Conservation (phyloP, 1,284 basidiomycete genomes). For the Leccinum pallidistipes region DNA sequence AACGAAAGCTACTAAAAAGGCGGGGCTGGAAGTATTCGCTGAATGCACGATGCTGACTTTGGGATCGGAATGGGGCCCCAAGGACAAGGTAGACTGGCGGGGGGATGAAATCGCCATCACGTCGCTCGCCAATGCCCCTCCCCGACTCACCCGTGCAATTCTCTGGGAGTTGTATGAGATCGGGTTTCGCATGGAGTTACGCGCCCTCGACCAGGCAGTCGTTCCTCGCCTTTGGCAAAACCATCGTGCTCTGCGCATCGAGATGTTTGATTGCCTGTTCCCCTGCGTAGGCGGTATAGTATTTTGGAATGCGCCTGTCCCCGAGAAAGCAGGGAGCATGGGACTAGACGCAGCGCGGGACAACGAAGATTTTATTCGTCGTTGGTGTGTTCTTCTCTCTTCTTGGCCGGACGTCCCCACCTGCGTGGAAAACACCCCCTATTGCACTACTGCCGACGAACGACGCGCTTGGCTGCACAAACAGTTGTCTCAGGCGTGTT, state of each 20-base stretch:
- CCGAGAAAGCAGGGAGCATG: background rate
- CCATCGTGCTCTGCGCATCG: background rate
- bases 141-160: background rate
- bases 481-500: background rate
- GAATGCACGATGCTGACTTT: background rate
- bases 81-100: background rate
- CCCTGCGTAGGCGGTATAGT: background rate
- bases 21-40: background rate
- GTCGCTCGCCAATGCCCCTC: background rate
- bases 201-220: background rate
- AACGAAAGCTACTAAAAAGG: background rate
- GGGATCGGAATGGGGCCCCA: background rate
- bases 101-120: background rate
- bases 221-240: background rate
- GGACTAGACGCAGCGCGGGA: background rate
- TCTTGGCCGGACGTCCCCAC: background rate
- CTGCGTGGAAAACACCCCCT: background rate
- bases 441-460: background rate
- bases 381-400: background rate
- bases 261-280: background rate
- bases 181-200: background rate
- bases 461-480: background rate
- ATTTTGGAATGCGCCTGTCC: background rate
- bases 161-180: background rate
- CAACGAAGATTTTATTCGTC: background rate